Evolutionary conservation across 306 rosid species (phyloP), one percentile per base, ranked within the genome.

Genomic region (Cyclanthera cordifolia): DNA sequence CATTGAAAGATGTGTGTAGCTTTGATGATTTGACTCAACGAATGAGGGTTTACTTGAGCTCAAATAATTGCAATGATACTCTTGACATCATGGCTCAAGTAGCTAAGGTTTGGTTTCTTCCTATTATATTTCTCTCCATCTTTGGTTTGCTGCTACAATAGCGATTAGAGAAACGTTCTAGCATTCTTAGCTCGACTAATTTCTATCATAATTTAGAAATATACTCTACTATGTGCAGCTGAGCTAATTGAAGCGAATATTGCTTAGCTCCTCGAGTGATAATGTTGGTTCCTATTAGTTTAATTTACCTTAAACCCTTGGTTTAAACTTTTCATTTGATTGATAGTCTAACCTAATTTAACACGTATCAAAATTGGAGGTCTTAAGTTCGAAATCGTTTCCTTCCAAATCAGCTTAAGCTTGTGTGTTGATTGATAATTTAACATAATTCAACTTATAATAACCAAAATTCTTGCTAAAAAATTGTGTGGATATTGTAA

Each of bases 11-110:
- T 37, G 79, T 92, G 1, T 92, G 98, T 53, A 89, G 98, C 70
- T 89, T 92, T 4, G 95, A 89, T 37, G 98, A 92, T 75, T 81
- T 89, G 82, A 80, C 77, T 79, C 85, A 75, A 85, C 76, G 98
- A 54, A 84, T 92, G 91, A 58, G 76, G 17, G 76, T 83, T 64
- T 83, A 92, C 76, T 76, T 92, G 79, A 92, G 81, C 70, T 70
- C 83, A 48, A 73, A 79, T 28, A 73, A 81, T 69, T 87, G 96
- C 72, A 72, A 83, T 41, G 93, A 89, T 67, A 76, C 86, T 69
- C 85, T 82, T 48, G 79, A 82, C 68, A 81, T 74, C 51, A 83
- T 89, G 95, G 81, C 63, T 82, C 95, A 75, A 39, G 85, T 89
- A 30, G 50, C 82, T 4, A 89, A 87, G 98, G 98, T 92, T 77